phyloP scores from a whole-genome alignment of 805 yeast genomes.

The Myxozyma nipponensis region DNA sequence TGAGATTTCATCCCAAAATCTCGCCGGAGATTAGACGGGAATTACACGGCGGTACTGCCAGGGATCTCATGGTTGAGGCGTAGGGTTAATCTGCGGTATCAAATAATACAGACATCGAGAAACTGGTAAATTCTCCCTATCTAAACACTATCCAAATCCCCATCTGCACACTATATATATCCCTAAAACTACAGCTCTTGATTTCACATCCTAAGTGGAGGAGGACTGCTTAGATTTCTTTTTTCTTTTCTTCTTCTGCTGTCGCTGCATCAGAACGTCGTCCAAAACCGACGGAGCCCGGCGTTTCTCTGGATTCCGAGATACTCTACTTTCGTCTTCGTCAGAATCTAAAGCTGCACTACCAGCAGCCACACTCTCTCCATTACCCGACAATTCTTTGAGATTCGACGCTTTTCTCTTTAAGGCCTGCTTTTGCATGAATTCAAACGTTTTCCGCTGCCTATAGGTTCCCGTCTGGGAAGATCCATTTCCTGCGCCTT shows the following conservation, averaged over 20 bases:
- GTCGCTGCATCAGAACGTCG: slow-evolving; percentile 6
- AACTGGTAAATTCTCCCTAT: too few relatives aligned
- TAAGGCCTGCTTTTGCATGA: slow-evolving; percentile 20
- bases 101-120: too few relatives aligned
- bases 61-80: slow-evolving; percentile 17
- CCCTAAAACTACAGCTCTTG: too few relatives aligned
- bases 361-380: background rate
- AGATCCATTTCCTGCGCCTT: background rate
- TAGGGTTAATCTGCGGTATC: too few relatives aligned
- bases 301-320: slow-evolving; percentile 3
- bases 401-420: slow-evolving; percentile 4
- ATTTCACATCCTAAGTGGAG: too few relatives aligned
- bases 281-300: slow-evolving; percentile 9
- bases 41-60: slow-evolving; percentile 73
- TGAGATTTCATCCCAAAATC: slow-evolving; percentile 80
- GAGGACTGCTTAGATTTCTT: background rate
- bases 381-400: background rate
- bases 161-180: too few relatives aligned
- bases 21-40: slow-evolving; percentile 96
- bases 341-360: slow-evolving; percentile 5
- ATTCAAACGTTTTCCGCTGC: slow-evolving; percentile 22
- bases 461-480: slow-evolving; percentile 8
- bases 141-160: too few relatives aligned
- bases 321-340: slow-evolving; percentile 18
- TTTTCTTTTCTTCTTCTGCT: slow-evolving; percentile 1